phyloP scores from a whole-genome alignment of 1,284 basidiomycete species.

The Cryptococcus depauperatus region DNA sequence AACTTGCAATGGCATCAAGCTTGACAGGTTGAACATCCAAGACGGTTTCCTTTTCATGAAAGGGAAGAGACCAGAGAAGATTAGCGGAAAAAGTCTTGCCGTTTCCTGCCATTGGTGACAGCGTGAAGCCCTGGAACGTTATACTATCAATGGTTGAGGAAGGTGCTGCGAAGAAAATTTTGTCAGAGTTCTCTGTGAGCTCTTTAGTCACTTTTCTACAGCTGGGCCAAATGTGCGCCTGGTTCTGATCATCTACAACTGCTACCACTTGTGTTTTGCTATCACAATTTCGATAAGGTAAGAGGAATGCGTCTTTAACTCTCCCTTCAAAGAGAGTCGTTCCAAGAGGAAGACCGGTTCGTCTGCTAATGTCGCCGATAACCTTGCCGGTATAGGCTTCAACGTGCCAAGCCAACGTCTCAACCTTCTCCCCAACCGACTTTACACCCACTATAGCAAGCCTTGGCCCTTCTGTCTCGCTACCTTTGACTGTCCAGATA shows the following conservation, averaged over 20 bases:
- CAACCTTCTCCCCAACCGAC: conserved; percentile 27
- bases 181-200: conserved; percentile 4
- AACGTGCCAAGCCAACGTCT: conserved; percentile 67
- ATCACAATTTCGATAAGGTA: conserved; percentile 39
- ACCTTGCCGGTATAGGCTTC: conserved; percentile 66
- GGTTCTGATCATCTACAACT: conserved; percentile 24
- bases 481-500: conserved; percentile 33
- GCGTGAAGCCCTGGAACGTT: conserved; percentile 12
- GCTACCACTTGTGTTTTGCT: conserved; percentile 34
- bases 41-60: conserved; percentile 54
- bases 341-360: conserved; percentile 24
- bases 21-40: conserved; percentile 18
- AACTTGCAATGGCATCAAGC: conserved; percentile 58
- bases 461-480: conserved; percentile 27
- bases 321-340: conserved; percentile 31
- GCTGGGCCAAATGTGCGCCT: conserved; percentile 41
- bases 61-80: conserved; percentile 54
- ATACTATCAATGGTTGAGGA: conserved; percentile 17
- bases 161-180: conserved; percentile 28
- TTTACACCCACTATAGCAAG: conserved; percentile 35
- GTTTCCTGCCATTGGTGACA: conserved; percentile 1
- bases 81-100: conserved; percentile 3
- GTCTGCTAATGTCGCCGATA: conserved; percentile 17
- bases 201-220: conserved; percentile 40
- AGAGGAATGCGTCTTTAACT: conserved; percentile 30